Evolutionary conservation across 2,329 filamentous ascomycete genomes (phyloP).

Genomic region (Phyllosticta paracitricarpa): DNA sequence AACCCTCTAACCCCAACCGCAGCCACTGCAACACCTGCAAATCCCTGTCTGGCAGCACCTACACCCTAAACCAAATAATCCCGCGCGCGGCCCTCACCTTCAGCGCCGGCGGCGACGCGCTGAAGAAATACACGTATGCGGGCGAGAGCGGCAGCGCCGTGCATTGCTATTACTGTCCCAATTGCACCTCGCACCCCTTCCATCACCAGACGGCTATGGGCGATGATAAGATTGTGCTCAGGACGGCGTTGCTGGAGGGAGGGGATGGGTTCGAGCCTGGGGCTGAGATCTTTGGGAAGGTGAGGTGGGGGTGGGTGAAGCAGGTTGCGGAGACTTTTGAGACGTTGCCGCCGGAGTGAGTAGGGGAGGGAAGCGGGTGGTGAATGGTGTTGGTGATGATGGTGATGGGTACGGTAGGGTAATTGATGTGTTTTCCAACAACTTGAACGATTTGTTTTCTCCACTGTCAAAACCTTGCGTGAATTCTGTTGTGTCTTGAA

Average conservation of each 20-base stretch:
- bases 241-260: conserved; percentile 40
- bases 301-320: conserved; percentile 41
- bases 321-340: conserved; percentile 39
- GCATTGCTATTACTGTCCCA: conserved; percentile 49
- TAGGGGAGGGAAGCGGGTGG: too few species aligned
- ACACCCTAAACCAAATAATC: conserved; percentile 46
- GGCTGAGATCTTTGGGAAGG: conserved; percentile 48
- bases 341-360: conserved; percentile 31
- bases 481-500: too few species aligned
- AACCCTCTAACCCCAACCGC: not conserved
- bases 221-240: conserved; percentile 41
- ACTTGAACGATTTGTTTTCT: too few species aligned
- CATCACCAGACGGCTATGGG: conserved; percentile 46
- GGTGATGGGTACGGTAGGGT: too few species aligned
- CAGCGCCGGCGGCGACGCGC: conserved; percentile 38
- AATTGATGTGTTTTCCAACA: too few species aligned
- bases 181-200: conserved; percentile 46
- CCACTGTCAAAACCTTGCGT: too few species aligned
- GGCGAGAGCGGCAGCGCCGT: conserved; percentile 47
- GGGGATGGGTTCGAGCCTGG: conserved; percentile 39
- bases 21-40: conserved; percentile 52
- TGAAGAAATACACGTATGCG: conserved; percentile 46
- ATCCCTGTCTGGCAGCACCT: conserved; percentile 39
- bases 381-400: too few species aligned
- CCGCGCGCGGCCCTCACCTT: conserved; percentile 40